phyloP scores from a whole-genome alignment of 345 rosid genomes.

The Eucalyptus tenuipes region DNA sequence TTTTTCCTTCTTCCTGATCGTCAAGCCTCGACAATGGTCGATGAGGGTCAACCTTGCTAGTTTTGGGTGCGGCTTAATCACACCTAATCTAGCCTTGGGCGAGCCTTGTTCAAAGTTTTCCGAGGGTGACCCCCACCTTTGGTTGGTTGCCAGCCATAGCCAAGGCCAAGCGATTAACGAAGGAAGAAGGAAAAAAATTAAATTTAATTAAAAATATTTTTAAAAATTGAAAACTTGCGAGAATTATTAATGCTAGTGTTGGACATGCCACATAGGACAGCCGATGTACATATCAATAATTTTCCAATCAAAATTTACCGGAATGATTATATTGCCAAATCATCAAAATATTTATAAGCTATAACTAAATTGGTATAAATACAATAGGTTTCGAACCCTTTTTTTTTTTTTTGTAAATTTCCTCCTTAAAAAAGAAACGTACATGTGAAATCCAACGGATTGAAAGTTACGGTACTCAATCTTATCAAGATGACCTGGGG shows the following conservation, averaged over 20 bases:
- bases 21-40: fast-evolving
- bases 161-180: fast-evolving
- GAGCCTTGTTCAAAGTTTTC: not conserved
- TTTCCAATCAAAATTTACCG: fast-evolving
- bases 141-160: not conserved
- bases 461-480: not conserved
- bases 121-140: not conserved
- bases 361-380: not conserved
- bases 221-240: not conserved
- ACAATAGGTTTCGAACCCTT: fast-evolving
- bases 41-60: not conserved
- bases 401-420: too few species aligned
- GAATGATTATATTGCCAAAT: not conserved
- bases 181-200: not conserved
- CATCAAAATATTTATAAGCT: not conserved
- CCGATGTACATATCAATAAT: fast-evolving
- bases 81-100: fast-evolving
- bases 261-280: fast-evolving
- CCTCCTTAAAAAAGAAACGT: not conserved
- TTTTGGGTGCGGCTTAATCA: not conserved
- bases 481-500: not conserved
- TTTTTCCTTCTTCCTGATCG: not conserved
- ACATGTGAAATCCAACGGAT: not conserved
- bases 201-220: not conserved
- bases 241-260: fast-evolving